phyloP scores from a whole-genome alignment of 495 filamentous ascomycete species.

The Friedmanniomyces simplex region DNA sequence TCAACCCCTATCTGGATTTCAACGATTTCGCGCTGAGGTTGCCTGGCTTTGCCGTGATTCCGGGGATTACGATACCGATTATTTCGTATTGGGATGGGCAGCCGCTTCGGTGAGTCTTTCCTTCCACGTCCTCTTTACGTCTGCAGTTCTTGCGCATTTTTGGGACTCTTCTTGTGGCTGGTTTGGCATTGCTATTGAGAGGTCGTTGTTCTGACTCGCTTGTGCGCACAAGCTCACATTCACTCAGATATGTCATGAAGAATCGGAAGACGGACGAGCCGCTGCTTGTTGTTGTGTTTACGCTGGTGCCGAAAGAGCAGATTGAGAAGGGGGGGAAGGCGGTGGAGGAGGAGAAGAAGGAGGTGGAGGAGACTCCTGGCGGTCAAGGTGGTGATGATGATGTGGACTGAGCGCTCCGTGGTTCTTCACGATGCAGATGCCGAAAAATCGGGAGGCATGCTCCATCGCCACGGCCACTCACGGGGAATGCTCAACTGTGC shows the following conservation, averaged over 20 bases:
- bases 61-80: constrained; percentile 67
- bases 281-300: constrained; percentile 72
- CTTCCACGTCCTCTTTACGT: too few relatives aligned
- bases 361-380: neutral
- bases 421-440: too few relatives aligned
- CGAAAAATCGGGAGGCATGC: too few relatives aligned
- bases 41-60: constrained; percentile 66
- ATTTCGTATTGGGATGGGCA: constrained; percentile 76
- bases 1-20: constrained; percentile 86
- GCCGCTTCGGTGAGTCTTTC: constrained; percentile 29
- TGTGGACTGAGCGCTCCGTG: constrained; percentile 9
- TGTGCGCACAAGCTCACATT: constrained; percentile 52
- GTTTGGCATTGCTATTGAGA: too few relatives aligned
- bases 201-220: constrained; percentile 8
- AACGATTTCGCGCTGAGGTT: constrained; percentile 68
- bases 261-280: constrained; percentile 57
- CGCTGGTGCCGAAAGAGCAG: constrained; percentile 54
- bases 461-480: too few relatives aligned
- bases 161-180: constrained; percentile 3
- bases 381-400: constrained; percentile 7
- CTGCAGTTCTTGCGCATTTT: too few relatives aligned
- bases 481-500: too few relatives aligned
- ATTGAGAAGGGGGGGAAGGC: constrained; percentile 46
- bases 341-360: constrained; percentile 1
- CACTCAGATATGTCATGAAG: constrained; percentile 78